Percentiles rank a stretch among this genome's conserved stretches.
phyloP scores from a whole-genome alignment of 768 basidiomycete species.

The Trametes cubensis region DNA sequence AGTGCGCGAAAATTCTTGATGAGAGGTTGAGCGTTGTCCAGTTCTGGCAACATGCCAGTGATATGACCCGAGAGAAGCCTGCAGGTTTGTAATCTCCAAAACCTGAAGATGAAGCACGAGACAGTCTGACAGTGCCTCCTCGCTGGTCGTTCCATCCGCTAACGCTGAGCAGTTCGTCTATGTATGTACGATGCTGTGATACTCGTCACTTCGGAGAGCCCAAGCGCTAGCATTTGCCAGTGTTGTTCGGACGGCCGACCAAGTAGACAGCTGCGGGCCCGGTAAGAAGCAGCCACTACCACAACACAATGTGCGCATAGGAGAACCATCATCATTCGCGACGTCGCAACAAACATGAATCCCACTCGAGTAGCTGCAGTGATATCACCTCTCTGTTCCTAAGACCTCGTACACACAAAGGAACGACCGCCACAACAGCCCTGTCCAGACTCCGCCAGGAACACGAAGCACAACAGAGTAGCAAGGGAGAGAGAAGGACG shows the following conservation, averaged over 20 bases:
- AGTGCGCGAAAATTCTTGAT: conserved; percentile 82
- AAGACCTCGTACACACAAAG: conserved; percentile 35
- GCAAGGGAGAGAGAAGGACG: conserved; percentile 23
- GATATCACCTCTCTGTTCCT: conserved; percentile 36
- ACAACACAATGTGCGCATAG: neutral
- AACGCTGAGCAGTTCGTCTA: too few relatives aligned
- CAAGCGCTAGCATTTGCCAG: too few relatives aligned
- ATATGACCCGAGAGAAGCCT: conserved; percentile 99
- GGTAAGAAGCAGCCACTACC: too few relatives aligned
- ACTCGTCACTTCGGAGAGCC: too few relatives aligned
- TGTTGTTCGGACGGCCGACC: too few relatives aligned
- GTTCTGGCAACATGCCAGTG: conserved; percentile 98
- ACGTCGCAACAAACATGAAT: conserved; percentile 15
- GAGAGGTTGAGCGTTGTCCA: conserved; percentile 92
- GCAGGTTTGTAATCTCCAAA: too few relatives aligned
- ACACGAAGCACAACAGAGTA: conserved; percentile 31
- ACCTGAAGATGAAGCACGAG: too few relatives aligned
- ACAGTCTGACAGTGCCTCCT: too few relatives aligned
- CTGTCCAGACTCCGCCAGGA: conserved; percentile 21
- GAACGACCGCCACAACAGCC: conserved; percentile 35
- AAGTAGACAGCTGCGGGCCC: too few relatives aligned
- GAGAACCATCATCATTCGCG: conserved; percentile 23
- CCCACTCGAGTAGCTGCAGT: conserved; percentile 28
- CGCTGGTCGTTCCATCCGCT: too few relatives aligned
- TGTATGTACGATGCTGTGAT: too few relatives aligned